phyloP scores from a whole-genome alignment of 2,329 filamentous ascomycete species.

The Aspergillus chevalieri region DNA sequence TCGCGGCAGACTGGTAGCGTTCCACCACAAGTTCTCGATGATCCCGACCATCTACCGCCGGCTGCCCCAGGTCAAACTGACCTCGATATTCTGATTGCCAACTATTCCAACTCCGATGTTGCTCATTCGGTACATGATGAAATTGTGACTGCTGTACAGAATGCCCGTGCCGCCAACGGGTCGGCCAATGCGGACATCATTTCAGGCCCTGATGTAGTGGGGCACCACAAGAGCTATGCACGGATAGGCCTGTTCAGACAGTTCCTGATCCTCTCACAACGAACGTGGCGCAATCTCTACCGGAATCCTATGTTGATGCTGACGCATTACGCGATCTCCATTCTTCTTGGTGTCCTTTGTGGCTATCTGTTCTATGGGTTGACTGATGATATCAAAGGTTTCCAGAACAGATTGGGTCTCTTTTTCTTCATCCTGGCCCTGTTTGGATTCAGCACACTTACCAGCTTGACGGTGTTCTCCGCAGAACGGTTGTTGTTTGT shows the following conservation, averaged over 20 bases:
- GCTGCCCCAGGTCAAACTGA: constrained; percentile 63
- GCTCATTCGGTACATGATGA: constrained; percentile 68
- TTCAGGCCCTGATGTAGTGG: constrained; percentile 37
- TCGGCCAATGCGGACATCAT: constrained; percentile 53
- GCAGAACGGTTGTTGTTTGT: constrained; percentile 86
- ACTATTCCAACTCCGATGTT: constrained; percentile 73
- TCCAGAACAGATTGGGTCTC: constrained; percentile 92
- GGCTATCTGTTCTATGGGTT: constrained; percentile 95
- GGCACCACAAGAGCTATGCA: constrained; percentile 71
- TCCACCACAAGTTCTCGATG: constrained; percentile 60
- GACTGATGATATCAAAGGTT: constrained; percentile 91
- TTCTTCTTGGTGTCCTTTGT: constrained; percentile 85
- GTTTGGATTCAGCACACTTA: constrained; percentile 94
- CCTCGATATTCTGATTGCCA: constrained; percentile 71
- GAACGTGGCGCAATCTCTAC: constrained; percentile 96
- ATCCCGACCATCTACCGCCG: constrained; percentile 57
- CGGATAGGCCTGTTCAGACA: constrained; percentile 74
- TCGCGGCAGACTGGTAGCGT: constrained; percentile 49
- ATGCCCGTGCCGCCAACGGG: constrained; percentile 62
- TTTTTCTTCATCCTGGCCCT: constrained; percentile 97
- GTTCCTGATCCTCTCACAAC: constrained; percentile 79
- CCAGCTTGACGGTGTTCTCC: constrained; percentile 87
- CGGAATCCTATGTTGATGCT: constrained; percentile 97
- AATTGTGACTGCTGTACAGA: constrained; percentile 62
- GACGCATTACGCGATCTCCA: constrained; percentile 95